Evolutionary conservation across 371 early-diverging fungal genomes (phyloP), one percentile per base, ranked within the genome.

Genomic region (Gilbertella persicaria): DNA sequence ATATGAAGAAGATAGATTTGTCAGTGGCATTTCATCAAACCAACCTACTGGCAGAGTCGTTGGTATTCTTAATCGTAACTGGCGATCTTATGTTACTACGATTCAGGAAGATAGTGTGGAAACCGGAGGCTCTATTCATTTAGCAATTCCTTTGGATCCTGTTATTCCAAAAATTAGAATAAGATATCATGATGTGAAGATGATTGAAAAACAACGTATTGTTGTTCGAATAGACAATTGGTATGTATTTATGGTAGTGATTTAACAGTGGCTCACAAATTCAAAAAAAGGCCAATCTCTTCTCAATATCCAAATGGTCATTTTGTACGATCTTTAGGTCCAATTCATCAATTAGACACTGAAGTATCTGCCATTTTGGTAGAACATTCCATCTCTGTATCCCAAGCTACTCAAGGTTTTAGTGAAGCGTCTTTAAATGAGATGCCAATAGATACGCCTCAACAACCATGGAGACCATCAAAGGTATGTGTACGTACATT

Each of bases 51-150:
- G 83, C 13, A 64, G 78, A 23, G 87, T 96, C 0, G 89, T 96
- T 5, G 94, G 92, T 13, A 80, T 95, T 26, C 70, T 89, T 30
- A 89, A 93, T 50, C 81, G 94, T 25, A 90, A 88, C 58, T 96
- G 95, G 95, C 78, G 95, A 37, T 88, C 92, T 9, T 92, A 85
- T 64, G 94, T 94, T 14, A 95, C 95, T 7, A 93, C 94, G 0
- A 71, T 96, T 23, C 89, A 89, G 50, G 73, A 75, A 33, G 92
- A 91, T 35, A 80, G 75, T 24, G 53, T 81, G 1, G 84, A 79
- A 29, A 66, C 68, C 28, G 82, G 81, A 2, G 78, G 75, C 29
- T 61, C 83, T 42, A 66, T 87, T 55, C 86, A 91, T 78, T 66
- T 92, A 60, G 91, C 91, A 0, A 69, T 89, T 19, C 90, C 97